phyloP scores from a whole-genome alignment of 2,329 filamentous ascomycete genomes.

The Stromatinia cepivora region DNA sequence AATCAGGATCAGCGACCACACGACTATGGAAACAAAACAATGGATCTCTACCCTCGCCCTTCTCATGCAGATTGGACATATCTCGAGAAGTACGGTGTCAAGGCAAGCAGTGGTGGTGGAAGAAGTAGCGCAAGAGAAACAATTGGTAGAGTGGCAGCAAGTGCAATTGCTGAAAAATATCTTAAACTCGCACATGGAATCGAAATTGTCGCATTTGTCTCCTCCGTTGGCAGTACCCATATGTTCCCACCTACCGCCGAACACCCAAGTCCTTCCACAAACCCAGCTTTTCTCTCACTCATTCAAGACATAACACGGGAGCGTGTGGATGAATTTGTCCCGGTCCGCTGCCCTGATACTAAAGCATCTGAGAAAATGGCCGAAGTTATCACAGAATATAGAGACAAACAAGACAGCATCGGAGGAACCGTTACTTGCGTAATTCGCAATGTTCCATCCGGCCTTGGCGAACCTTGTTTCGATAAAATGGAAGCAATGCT shows the following conservation, averaged over 20 bases:
- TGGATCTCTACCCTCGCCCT: conserved; percentile 87
- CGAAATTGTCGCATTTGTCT: conserved; percentile 88
- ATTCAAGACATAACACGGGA: conserved; percentile 70
- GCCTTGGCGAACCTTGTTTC: conserved; percentile 91
- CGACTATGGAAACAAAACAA: conserved; percentile 87
- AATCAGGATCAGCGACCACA: conserved; percentile 93
- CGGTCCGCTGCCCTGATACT: conserved; percentile 80
- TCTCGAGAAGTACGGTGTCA: conserved; percentile 93
- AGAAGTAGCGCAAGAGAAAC: conserved; percentile 92
- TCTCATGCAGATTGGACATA: conserved; percentile 97
- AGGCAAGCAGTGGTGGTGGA: conserved; percentile 86
- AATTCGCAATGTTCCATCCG: conserved; percentile 79
- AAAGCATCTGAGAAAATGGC: conserved; percentile 71
- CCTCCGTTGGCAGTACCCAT: conserved; percentile 77
- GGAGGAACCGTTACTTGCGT: conserved; percentile 95
- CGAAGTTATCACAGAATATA: conserved; percentile 72
- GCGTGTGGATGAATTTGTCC: conserved; percentile 79
- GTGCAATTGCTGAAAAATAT: conserved; percentile 92
- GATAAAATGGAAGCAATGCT: conserved; percentile 93
- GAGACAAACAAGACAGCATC: conserved; percentile 81
- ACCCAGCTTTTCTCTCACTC: conserved; percentile 77
- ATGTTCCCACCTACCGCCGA: conserved; percentile 71
- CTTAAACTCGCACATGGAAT: conserved; percentile 76
- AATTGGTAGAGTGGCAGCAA: conserved; percentile 87
- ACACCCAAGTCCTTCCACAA: conserved; percentile 67